A percentile compares a stretch with the other conserved stretches of the same genome.
Conservation (phyloP, 441 rosid genomes). For the Populus hybrid region DNA sequence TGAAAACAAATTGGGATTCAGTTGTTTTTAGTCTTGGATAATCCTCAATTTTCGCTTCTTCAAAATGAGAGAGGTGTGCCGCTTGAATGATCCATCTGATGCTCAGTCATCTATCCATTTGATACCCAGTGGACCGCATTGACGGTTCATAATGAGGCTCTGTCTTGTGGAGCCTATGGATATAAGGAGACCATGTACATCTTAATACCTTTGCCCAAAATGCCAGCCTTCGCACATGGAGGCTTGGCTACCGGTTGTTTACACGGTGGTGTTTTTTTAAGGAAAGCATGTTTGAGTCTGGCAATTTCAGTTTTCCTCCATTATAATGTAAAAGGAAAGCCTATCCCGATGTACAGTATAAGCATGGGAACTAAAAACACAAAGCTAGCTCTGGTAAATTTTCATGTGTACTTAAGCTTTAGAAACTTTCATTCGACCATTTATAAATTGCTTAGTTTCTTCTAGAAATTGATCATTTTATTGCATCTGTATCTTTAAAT, state of each 20-base stretch:
- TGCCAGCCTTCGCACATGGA: no score
- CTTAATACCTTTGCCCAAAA: background rate
- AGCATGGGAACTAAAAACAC: background rate
- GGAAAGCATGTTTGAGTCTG: no score
- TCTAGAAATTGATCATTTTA: no score
- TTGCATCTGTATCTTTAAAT: no score
- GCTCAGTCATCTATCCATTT: background rate
- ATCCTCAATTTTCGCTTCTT: background rate
- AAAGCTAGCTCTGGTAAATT: background rate
- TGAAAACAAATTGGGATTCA: conserved; percentile 8
- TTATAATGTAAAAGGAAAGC: no score
- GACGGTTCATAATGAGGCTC: background rate
- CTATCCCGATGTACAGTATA: no score
- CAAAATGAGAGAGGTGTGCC: background rate
- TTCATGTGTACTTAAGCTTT: background rate
- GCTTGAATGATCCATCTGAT: background rate
- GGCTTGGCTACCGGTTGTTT: no score
- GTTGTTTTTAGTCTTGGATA: background rate
- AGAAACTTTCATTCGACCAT: no score
- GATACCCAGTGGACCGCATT: background rate
- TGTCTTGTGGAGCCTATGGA: background rate
- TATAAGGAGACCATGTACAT: background rate
- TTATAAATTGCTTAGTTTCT: no score
- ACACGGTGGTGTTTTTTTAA: no score
- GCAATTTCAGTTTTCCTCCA: no score